Base-by-base conservation (phyloP, 2,329 filamentous ascomycete species). In the Coniochaeta sp. region DNA sequence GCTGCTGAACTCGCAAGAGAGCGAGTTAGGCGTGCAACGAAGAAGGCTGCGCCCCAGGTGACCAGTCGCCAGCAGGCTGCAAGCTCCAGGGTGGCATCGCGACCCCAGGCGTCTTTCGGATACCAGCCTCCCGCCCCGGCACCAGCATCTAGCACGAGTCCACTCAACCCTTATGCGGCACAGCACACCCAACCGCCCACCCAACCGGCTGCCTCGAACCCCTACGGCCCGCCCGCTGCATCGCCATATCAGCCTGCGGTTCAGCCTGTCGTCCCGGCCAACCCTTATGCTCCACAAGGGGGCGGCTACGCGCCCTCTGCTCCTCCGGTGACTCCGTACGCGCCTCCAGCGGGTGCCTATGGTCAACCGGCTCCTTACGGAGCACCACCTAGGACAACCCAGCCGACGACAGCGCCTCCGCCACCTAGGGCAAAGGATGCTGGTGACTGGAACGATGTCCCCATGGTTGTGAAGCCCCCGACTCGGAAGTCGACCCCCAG, bases 361-460 rank as follows among this genome's bases (percentile, higher is more conserved):
- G 65, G 67, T 58, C 74, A 75, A 66, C 63, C 70, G 26, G 70
- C 73, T 62, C 58, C 70, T 9, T 73, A 73, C 62, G 72, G 69
- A 50, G 69, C 68, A n/a, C 69, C 73, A 16, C 70, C 79, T 58
- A 85, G 89, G 63, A 86, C 84, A 62, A 81, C 84, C 28, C 87
- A 85, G 38, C 83, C 87, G n/a, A 88, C 90, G 17, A 81, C 84
- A 14, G 81, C 81, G 26, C 80, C 85, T 44, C 87, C 91, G 24
- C 85, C 90, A 19, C 85, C 90, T 11, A 86, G 85, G 69, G 79
- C 84, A 61, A 88, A 87, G 69, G 88, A 89, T 64, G 87, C 88
- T 64, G 85, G 88, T 31, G 89, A 90, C 67, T 99, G 95, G 95
- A 99, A 99, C 67, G 95, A 99, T 73, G 89, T 96, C 58, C 95